phyloP scores from a whole-genome alignment of 805 yeast genomes.

The Wickerhamiella alocasiicola region DNA sequence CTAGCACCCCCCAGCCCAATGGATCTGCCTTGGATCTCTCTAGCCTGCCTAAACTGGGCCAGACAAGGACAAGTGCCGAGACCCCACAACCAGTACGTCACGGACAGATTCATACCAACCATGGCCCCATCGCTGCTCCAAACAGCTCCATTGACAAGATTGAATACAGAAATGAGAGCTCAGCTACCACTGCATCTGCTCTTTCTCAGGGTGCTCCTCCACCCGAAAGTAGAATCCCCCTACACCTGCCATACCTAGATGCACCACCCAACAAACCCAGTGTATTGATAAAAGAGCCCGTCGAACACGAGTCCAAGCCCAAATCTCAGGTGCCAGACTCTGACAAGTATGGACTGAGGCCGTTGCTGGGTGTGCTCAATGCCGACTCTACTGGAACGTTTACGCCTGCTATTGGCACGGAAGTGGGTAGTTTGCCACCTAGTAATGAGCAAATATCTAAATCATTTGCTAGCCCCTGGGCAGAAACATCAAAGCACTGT shows the following conservation, averaged over 20 bases:
- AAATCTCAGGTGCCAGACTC: constrained; percentile 29
- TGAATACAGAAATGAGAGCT: neutral
- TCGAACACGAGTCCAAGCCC: neutral
- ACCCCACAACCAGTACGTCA: neutral
- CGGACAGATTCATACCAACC: neutral
- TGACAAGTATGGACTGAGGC: constrained; percentile 57
- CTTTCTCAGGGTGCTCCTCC: neutral
- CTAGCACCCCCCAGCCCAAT: neutral
- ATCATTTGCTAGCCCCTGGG: constrained; percentile 86
- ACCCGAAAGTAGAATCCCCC: neutral
- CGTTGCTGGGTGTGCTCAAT: constrained; percentile 45
- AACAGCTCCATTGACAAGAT: neutral
- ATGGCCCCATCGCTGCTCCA: neutral
- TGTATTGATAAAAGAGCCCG: neutral
- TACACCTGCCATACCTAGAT: constrained; percentile 7
- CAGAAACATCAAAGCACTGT: constrained; percentile 77
- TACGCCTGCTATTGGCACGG: constrained; percentile 63
- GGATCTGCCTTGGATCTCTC: constrained; percentile 4
- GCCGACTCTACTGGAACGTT: constrained; percentile 53
- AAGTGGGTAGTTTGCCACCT: constrained; percentile 53
- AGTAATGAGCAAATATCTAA: constrained; percentile 41
- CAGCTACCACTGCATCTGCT: neutral
- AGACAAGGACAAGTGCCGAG: neutral
- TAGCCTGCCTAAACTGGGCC: constrained; percentile 7
- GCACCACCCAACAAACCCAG: constrained; percentile 8